phyloP scores from a whole-genome alignment of 148 eudicot species.

The Heliosperma pusillum region DNA sequence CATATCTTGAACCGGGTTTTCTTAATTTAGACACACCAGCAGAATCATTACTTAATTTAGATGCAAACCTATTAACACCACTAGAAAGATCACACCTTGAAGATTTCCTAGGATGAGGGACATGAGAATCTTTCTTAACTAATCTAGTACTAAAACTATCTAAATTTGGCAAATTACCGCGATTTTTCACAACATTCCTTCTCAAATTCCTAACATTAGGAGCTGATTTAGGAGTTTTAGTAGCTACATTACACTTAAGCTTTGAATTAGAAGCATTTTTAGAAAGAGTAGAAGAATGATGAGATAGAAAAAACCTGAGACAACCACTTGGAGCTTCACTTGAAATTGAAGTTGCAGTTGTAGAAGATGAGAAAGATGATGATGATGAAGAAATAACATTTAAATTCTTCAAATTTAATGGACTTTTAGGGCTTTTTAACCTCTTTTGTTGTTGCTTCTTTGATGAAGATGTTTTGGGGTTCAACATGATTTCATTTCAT shows the following conservation, averaged over 20 bases:
- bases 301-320: constrained; percentile 38
- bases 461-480: constrained; percentile 21
- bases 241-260: constrained; percentile 17
- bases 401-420: constrained; percentile 40
- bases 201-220: constrained; percentile 27
- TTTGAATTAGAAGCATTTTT: constrained; percentile 16
- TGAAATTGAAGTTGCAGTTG: constrained; percentile 31
- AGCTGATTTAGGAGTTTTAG: constrained; percentile 27
- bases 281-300: constrained; percentile 26
- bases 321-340: constrained; percentile 44
- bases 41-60: constrained; percentile 3
- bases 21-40: constrained; percentile 1
- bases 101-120: constrained; percentile 15
- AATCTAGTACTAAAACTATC: constrained; percentile 24
- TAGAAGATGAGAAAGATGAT: constrained; percentile 12
- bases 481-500: constrained; percentile 17
- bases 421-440: constrained; percentile 17
- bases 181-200: constrained; percentile 16
- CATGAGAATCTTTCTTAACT: constrained; percentile 27
- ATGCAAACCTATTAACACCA: too few relatives aligned
- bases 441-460: constrained; percentile 22
- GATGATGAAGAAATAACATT: constrained; percentile 23
- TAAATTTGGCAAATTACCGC: constrained; percentile 15
- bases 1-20: not conserved
- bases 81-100: constrained; percentile 16